Base-by-base conservation (phyloP, 2,329 filamentous ascomycete species). In the Gaeumannomyces tritici region DNA sequence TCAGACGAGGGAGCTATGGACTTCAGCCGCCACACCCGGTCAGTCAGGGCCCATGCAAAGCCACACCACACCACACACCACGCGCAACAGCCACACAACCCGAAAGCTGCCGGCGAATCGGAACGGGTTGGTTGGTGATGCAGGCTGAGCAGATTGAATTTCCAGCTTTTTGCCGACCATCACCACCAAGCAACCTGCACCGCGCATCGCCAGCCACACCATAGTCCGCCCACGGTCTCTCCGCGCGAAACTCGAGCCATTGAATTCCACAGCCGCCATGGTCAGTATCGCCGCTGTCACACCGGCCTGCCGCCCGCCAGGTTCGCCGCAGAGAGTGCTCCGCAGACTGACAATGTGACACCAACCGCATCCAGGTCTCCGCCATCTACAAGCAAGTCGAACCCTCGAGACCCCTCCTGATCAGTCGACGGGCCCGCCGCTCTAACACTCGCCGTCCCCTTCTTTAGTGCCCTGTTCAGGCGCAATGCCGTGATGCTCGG, bases 401-500 rank as follows among this genome's bases (percentile, higher is more conserved):
- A 59, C 57, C 35, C 57, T 57, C 61, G 58, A 42, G 18, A 26
- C 35, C 58, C 35, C 55, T 24, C 29, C 21, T 42, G 28, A 18
- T 33, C 58, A 1, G 21, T 61, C 21, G 28, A 31, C 18, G 18
- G 21, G 54, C 35, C 8, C 56, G 42, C 57, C 18, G 63, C 55
- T 62, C 59, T 63, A 64, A 66, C 65, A 61, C 58, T 9, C 0
- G 21, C 33, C 21, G 42, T 47, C n/a, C 26, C 6, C 15, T 29
- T 31, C 51, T 64, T 68, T 77, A 98, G 95, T 82, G 77, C 86
- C 73, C 72, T 98, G 69, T 88, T 98, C 83, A 88, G 89, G 77
- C 88, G 84, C 75, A 99, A 99, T 83, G 89, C 84, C 71, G 82
- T 89, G 75, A 96, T 96, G 86, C 82, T 99, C 71, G 88, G 86